Evolutionary conservation across 2,329 filamentous ascomycete species (phyloP), one percentile per base, ranked within the genome.

Genomic region (Aspergillus versicolor): DNA sequence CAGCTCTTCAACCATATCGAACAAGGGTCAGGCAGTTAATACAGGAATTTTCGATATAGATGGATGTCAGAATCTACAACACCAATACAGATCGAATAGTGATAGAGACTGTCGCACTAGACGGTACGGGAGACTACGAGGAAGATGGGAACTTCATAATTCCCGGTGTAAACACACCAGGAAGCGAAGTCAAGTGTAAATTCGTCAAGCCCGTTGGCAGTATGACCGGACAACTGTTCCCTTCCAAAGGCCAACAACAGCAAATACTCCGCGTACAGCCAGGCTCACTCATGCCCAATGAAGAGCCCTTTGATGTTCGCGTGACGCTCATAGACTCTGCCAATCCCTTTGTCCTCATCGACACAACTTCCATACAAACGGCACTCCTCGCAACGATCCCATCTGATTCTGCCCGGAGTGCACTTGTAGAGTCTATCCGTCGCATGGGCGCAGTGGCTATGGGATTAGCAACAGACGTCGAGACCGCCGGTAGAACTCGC

Each of bases 71-170:
- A 47, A 82, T 90, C 21, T 77, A 81, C 62, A 90, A 90, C 65
- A 89, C 86, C 0, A 90, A 90, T 64, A 90, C 88, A 0, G 70
- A 72, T 22, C 88, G 88, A 65, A 67, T 83, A 8, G 80, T 88
- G 46, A 70, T 82, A 30, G 80, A 82, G 13, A 81, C 75, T 0
- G 86, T 88, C 58, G 77, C 76, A 2, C 74, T 71, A 0, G 74
- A 81, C 43, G 75, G 79, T 3, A 24, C 12, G 3, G 47, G 47
- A 7, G 73, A 74, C 5, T 75, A 75, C 58, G 57, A 52, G 22
- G 67, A 68, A 42, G 58, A 76, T 32, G 85, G 84, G 1, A 75
- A 80, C n/a, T 86, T 83, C 67, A 67, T 69, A 3, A 85, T 88
- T 58, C 83, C 85, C 58, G 85, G 86, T 1, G 85, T 88, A 0